Conservation (phyloP, 805 yeast species). For the Maudiozyma saulgeensis region DNA sequence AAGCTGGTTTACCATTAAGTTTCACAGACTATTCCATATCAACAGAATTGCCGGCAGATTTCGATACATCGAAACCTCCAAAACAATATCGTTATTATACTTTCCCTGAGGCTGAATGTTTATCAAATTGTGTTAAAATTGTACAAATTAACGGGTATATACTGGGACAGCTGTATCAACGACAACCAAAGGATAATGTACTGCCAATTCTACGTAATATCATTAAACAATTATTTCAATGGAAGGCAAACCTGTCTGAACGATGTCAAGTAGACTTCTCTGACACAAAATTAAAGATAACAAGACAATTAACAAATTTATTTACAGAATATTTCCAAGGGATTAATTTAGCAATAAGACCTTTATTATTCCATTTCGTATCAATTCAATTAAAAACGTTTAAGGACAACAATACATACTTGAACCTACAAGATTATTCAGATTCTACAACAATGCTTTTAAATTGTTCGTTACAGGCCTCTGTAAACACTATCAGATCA, state of each 20-base stretch:
- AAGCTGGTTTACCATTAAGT: constrained; percentile 71
- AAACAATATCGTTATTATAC: constrained; percentile 53
- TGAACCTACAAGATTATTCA: constrained; percentile 61
- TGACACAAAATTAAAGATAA: constrained; percentile 36
- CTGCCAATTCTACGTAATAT: constrained; percentile 63
- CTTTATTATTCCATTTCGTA: constrained; percentile 67
- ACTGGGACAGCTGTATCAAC: constrained; percentile 58
- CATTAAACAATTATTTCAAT: constrained; percentile 53
- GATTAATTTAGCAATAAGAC: constrained; percentile 68
- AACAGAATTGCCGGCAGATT: constrained; percentile 65
- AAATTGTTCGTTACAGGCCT: constrained; percentile 73
- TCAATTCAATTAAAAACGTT: constrained; percentile 50
- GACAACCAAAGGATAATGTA: constrained; percentile 68
- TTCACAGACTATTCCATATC: constrained; percentile 77
- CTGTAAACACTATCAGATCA: constrained; percentile 63
- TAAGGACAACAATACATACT: constrained; percentile 39
- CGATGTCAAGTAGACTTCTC: constrained; percentile 55
- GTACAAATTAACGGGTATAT: constrained; percentile 73
- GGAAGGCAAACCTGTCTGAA: constrained; percentile 59
- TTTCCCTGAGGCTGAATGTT: constrained; percentile 70
- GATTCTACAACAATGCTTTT: constrained; percentile 55
- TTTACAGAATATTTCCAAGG: constrained; percentile 83
- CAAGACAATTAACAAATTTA: constrained; percentile 60
- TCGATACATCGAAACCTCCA: constrained; percentile 55
- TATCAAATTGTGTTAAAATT: constrained; percentile 66